phyloP scores from a whole-genome alignment of 164 flowering plant species.

The Vitis riparia region DNA sequence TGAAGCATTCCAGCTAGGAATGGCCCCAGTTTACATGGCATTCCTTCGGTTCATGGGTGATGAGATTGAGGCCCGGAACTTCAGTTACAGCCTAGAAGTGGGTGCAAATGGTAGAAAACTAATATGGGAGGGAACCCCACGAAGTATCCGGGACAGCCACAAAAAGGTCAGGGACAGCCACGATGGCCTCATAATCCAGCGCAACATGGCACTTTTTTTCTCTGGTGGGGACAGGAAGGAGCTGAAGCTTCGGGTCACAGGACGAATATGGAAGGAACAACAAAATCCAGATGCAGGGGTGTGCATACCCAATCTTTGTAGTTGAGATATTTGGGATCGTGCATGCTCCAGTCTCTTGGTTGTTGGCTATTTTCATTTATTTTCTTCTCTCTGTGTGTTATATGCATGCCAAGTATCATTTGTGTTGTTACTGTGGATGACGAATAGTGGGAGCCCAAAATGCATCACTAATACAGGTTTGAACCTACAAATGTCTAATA shows the following conservation, averaged over 20 bases:
- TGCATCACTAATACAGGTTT: too few relatives aligned
- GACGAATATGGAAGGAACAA: conserved; percentile 64
- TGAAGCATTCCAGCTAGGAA: conserved; percentile 64
- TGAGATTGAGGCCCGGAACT: conserved; percentile 50
- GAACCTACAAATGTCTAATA: too few relatives aligned
- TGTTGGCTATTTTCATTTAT: background rate
- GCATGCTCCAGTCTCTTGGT: background rate
- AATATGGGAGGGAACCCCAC: conserved; percentile 61
- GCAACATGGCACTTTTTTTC: conserved; percentile 62
- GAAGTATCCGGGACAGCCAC: conserved; percentile 67
- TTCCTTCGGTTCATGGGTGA: conserved; percentile 75
- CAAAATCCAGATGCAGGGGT: conserved; percentile 45
- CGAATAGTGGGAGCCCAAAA: too few relatives aligned
- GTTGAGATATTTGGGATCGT: conserved; percentile 15
- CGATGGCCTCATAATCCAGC: conserved; percentile 59
- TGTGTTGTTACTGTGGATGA: too few relatives aligned
- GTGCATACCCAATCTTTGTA: conserved; percentile 46
- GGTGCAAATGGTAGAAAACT: conserved; percentile 59
- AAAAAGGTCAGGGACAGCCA: conserved; percentile 61
- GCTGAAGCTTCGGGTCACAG: conserved; percentile 57
- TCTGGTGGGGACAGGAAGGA: conserved; percentile 62
- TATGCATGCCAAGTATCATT: background rate
- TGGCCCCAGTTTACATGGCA: conserved; percentile 74
- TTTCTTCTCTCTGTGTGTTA: background rate
- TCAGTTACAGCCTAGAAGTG: conserved; percentile 55